Base-by-base conservation (phyloP, 495 filamentous ascomycete species). In the Diplogelasinospora grovesii region DNA sequence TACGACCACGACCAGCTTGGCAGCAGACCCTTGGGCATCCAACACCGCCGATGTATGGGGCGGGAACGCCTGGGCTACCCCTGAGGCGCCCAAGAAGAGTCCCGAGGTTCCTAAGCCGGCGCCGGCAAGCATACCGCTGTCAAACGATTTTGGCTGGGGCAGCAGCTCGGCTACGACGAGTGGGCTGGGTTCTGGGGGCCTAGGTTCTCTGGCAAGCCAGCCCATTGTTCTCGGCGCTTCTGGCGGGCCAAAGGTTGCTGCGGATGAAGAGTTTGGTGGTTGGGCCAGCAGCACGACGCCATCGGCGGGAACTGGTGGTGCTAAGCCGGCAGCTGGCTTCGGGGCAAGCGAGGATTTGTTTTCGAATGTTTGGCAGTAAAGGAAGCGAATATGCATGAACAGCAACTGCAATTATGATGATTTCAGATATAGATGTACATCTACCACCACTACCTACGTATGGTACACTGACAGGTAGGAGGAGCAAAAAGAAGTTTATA, bases 201-300 rank as follows among this genome's bases (percentile, higher is more conserved):
- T n/a, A n/a, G n/a, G n/a, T 29, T 68, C 66, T 16, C 60, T 75
- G 22, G 66, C 73, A n/a, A 69, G 42, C 44, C 65, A 73, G 50
- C 73, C 71, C 24, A 68, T 77, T 47, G 69, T 77, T 3, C 71
- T 70, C 3, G 70, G 72, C 8, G 39, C 65, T 1, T 65, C 64
- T 6, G 71, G 72, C 19, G 71, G 71, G 1, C 79, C 84, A 8
- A 81, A 81, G 47, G 81, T 92, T 2, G 73, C 77, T 21, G 78
- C 77, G 0, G 89, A 96, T 56, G 89, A 96, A 61, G 89, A 96
- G 50, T 96, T 94, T 65, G 89, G 89, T 11, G 88, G 88, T 16
- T 96, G 89, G 89, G 83, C 82, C 30, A 88, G 83, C 63, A 69
- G 71, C 36, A 68, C 71, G n/a, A 61, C 56, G 16, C 41, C 55